These are phyloP conservation scores for Verbascum thapsus DNA, from an alignment of 257 asterid genomes.

Conservation along the genomic window DNA sequence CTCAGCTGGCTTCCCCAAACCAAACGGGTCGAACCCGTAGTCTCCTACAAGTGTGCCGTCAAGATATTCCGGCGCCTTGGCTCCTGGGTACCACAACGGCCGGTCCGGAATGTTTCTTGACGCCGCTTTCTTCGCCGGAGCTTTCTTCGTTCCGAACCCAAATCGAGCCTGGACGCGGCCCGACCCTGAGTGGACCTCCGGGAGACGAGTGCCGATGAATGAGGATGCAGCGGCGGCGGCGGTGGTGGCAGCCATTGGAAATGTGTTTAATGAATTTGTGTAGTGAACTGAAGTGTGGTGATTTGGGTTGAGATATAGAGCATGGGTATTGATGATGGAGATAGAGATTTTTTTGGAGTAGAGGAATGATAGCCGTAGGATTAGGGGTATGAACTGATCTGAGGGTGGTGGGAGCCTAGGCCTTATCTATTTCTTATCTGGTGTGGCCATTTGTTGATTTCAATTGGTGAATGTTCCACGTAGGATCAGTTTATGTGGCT, in stretches of 20 bases:
- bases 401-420: constrained; percentile 40
- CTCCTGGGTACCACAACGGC: constrained; percentile 92
- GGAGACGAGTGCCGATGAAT: constrained; percentile 73
- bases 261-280: constrained; percentile 11
- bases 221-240: constrained; percentile 75
- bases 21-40: constrained; percentile 93
- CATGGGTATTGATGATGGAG: constrained; percentile 26
- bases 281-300: not conserved
- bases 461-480: constrained; percentile 38
- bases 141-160: constrained; percentile 58
- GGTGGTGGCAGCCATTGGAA: constrained; percentile 55
- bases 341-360: constrained; percentile 41
- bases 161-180: constrained; percentile 77
- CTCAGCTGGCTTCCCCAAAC: constrained; percentile 92
- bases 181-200: constrained; percentile 53
- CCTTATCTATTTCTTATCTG: constrained; percentile 85
- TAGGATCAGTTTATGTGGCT: constrained; percentile 36
- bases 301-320: constrained; percentile 46
- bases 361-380: constrained; percentile 52
- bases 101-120: constrained; percentile 49
- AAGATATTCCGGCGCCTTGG: constrained; percentile 74
- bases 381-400: constrained; percentile 44
- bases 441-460: constrained; percentile 34
- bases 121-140: constrained; percentile 52
- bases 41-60: constrained; percentile 90